Base-by-base conservation (phyloP, 768 basidiomycete genomes). In the Russula vinacea region DNA sequence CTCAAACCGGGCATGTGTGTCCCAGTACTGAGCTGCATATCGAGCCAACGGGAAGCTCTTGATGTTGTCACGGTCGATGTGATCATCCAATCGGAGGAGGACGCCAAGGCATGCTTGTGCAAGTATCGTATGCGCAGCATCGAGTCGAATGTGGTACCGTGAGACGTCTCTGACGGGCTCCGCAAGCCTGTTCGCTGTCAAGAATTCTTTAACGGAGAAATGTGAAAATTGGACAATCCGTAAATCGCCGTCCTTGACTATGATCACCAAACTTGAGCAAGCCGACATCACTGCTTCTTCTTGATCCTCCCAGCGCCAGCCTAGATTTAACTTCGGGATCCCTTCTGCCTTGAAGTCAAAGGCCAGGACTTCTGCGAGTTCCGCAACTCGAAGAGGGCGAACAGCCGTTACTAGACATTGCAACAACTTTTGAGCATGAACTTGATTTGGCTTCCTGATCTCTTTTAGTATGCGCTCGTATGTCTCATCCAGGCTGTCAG, bases 1-100 rank as follows among this genome's bases (percentile, higher is more conserved):
- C 39, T 39, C 39, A 5, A 42, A 40, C 29, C 16, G 55, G 0
- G 55, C 24, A 39, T 56, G 55, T 3, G 26, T 16, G 16, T 11
- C 22, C 55, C 55, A 56, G 17, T 29, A 14, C 4, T 5, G 9
- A 11, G 55, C 56, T 19, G 40, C 56, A 6, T 56, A 56, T 32
- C 1, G 26, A 26, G 56, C 56, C 7, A 56, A 29, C 10, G 56
- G 40, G 56, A 56, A 56, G 56, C 9, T 32, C 26, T 32, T 2
- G 19, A 56, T 56, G 24, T 4, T 44, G 11, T 32, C 19, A 9
- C 5, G 17, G 17, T 56, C 19, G 8, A 56, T 5, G 0, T 8
- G 10, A 14, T 56, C 56, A 17, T 56, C 56, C 8, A 56, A 44
- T 44, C 40, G 56, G 40, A 56, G 40, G 19, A 56, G 56, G 11